phyloP scores from a whole-genome alignment of 805 yeast species.

The Teunomyces atbi region DNA sequence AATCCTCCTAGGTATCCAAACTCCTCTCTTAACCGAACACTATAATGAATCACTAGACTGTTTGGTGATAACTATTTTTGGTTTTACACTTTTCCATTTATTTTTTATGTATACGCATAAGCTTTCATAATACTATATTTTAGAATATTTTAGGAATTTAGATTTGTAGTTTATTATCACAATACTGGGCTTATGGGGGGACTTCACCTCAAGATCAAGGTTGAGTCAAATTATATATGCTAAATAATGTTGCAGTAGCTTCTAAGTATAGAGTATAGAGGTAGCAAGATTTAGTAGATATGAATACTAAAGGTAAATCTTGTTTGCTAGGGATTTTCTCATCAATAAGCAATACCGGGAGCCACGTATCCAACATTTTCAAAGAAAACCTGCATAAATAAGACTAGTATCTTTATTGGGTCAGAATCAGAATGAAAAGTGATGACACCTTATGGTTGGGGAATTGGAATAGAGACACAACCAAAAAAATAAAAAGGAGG shows the following conservation, averaged over 20 bases:
- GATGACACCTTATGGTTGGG: slow-evolving; percentile 3
- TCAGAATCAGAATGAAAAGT: slow-evolving; percentile 2
- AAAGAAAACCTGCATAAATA: neutral
- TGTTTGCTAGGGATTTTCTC: neutral
- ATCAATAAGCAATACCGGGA: neutral
- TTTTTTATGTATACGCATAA: slow-evolving; percentile 2
- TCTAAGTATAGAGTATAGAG: slow-evolving; percentile 3
- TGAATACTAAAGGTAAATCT: slow-evolving; percentile 3
- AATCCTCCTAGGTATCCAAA: neutral
- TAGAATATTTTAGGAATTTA: slow-evolving; percentile 2
- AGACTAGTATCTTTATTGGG: neutral
- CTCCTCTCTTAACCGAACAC: neutral
- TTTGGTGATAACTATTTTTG: slow-evolving; percentile 1
- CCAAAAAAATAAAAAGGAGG: neutral
- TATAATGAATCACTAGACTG: neutral
- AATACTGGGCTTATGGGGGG: slow-evolving; percentile 1
- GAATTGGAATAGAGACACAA: neutral
- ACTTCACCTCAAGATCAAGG: slow-evolving; percentile 1
- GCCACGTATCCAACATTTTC: slow-evolving; percentile 1
- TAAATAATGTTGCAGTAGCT: slow-evolving; percentile 2
- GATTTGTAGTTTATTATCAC: slow-evolving; percentile 1
- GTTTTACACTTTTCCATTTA: slow-evolving; percentile 1
- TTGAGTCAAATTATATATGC: slow-evolving; percentile 1
- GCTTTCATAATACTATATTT: slow-evolving; percentile 3
- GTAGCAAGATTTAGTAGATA: slow-evolving; percentile 1